Evolutionary conservation across 805 yeast species (phyloP).

Genomic region (Grigorovia jiainica): DNA sequence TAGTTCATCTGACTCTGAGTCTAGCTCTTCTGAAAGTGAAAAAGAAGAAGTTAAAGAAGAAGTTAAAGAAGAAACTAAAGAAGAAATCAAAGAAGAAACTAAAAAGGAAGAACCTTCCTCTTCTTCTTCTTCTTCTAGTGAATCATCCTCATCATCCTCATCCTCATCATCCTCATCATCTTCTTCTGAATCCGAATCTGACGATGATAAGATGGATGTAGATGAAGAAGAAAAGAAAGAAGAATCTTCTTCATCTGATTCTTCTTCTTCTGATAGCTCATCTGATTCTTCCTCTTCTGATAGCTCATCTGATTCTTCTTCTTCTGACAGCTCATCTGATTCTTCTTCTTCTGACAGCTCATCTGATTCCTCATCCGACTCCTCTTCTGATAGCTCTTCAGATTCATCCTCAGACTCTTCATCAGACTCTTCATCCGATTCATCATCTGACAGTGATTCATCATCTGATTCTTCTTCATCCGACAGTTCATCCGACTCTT

Average conservation of each 20-base stretch:
- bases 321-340: slow-evolving; percentile 3
- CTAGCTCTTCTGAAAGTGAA: slow-evolving; percentile 9
- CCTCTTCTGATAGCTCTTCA: slow-evolving; percentile 12
- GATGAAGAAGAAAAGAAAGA: neutral
- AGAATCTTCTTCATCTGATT: slow-evolving; percentile 3
- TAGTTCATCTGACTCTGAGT: slow-evolving; percentile 6
- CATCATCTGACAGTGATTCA: slow-evolving; percentile 1
- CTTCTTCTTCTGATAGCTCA: slow-evolving; percentile 4
- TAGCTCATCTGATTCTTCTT: neutral
- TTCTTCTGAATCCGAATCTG: slow-evolving; percentile 1
- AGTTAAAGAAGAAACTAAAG: too few species aligned
- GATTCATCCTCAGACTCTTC: slow-evolving; percentile 7
- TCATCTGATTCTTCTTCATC: slow-evolving; percentile 1
- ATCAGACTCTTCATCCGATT: slow-evolving; percentile 11
- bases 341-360: slow-evolving; percentile 5
- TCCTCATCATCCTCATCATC: slow-evolving; percentile 10
- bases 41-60: neutral
- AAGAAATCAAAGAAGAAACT: neutral
- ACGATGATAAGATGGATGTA: neutral
- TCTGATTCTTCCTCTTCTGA: slow-evolving; percentile 6
- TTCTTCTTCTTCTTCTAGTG: slow-evolving; percentile 6
- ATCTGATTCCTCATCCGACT: slow-evolving; percentile 7
- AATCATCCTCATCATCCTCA: slow-evolving; percentile 12
- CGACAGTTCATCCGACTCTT: slow-evolving; percentile 1
- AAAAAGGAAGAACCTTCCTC: slow-evolving; percentile 5